These are phyloP conservation scores for Russula emetica DNA, from an alignment of 768 basidiomycete genomes.

Conservation along the genomic window DNA sequence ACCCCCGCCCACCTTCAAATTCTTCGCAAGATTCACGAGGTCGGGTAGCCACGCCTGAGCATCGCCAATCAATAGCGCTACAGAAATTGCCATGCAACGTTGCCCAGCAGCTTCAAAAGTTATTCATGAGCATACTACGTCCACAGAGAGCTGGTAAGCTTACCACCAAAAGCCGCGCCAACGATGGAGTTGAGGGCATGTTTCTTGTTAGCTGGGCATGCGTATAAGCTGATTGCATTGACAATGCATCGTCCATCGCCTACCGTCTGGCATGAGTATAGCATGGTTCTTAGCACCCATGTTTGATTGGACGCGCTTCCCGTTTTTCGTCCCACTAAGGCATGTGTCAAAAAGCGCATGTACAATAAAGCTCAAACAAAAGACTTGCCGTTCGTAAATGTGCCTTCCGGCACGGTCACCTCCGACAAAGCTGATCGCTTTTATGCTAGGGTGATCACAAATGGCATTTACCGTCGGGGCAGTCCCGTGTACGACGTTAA, in stretches of 20 bases:
- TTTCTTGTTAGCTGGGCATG: conserved; percentile 78
- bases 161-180: conserved; percentile 91
- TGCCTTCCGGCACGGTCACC: conserved; percentile 90
- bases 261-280: conserved; percentile 90
- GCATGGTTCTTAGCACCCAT: conserved; percentile 98
- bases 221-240: conserved; percentile 1
- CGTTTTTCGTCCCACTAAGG: conserved; percentile 70
- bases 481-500: conserved; percentile 90
- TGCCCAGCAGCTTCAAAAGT: conserved; percentile 77
- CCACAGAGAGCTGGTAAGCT: conserved; percentile 24
- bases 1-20: conserved; percentile 81
- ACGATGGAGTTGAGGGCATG: conserved; percentile 86
- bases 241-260: conserved; percentile 25
- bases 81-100: conserved; percentile 94
- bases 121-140: conserved; percentile 27
- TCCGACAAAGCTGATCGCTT: conserved; percentile 95
- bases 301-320: conserved; percentile 68
- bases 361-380: not conserved
- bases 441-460: conserved; percentile 87
- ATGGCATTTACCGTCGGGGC: conserved; percentile 89
- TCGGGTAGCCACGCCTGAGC: conserved; percentile 80
- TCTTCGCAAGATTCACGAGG: conserved; percentile 73
- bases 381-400: conserved; percentile 73
- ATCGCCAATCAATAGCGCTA: conserved; percentile 81
- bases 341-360: conserved; percentile 17